A percentile compares a stretch with the other conserved stretches of the same genome.
Evolutionary conservation across 2,329 filamentous ascomycete genomes (phyloP).

Genomic region (Penicillium frequentans): DNA sequence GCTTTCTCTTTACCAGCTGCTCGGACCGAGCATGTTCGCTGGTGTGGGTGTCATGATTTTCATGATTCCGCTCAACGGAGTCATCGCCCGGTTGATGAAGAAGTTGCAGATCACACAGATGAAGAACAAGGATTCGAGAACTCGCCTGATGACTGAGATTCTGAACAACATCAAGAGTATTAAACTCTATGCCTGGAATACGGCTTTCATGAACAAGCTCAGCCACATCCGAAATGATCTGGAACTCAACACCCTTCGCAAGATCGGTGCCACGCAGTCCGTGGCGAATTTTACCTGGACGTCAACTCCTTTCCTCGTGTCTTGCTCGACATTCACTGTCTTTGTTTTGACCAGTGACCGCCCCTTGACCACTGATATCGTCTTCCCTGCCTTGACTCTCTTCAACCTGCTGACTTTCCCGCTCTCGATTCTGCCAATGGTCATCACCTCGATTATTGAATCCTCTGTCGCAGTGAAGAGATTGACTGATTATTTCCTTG

Average conservation of each 20-base stretch:
- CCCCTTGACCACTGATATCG: constrained; percentile 88
- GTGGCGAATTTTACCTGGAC: constrained; percentile 98
- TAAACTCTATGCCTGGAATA: constrained; percentile 97
- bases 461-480: constrained; percentile 88
- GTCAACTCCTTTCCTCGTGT: constrained; percentile 94
- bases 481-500: constrained; percentile 77
- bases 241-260: constrained; percentile 91
- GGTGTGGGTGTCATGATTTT: constrained; percentile 93
- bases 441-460: constrained; percentile 94
- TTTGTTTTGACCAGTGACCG: constrained; percentile 82
- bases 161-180: constrained; percentile 99
- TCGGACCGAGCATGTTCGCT: constrained; percentile 92
- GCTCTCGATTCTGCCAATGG: constrained; percentile 91
- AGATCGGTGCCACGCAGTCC: constrained; percentile 91
- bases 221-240: constrained; percentile 95
- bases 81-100: constrained; percentile 92
- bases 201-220: constrained; percentile 95
- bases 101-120: constrained; percentile 93
- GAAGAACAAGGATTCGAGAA: constrained; percentile 97
- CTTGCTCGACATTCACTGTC: constrained; percentile 91
- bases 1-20: constrained; percentile 91
- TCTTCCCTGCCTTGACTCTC: constrained; percentile 87
- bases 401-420: constrained; percentile 98
- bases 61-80: constrained; percentile 94
- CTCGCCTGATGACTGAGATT: constrained; percentile 93